Evolutionary conservation across 305 asterid genomes (phyloP).

Genomic region (Fraxinus sp.): DNA sequence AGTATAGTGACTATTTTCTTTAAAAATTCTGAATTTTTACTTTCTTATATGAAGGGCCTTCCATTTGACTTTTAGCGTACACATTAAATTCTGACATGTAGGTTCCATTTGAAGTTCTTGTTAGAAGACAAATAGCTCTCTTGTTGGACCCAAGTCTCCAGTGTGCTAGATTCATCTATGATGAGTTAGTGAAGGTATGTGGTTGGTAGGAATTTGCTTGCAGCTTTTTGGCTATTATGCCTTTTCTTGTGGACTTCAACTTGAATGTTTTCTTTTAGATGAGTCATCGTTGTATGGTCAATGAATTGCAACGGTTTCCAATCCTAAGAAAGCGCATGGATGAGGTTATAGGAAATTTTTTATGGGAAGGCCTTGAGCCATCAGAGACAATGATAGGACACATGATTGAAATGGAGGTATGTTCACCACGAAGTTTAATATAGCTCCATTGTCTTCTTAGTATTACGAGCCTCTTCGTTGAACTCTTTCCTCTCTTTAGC

Average conservation of each 20-base stretch:
- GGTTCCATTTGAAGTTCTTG: slow-evolving; percentile 94
- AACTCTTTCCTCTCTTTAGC: not conserved
- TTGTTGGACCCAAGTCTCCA: slow-evolving; percentile 92
- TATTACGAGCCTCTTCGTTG: not conserved
- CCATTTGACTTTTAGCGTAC: slow-evolving; percentile 19
- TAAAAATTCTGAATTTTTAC: not conserved
- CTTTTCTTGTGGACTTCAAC: slow-evolving; percentile 26
- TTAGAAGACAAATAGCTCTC: slow-evolving; percentile 80
- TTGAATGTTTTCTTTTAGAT: slow-evolving; percentile 43
- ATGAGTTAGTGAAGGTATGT: slow-evolving; percentile 80
- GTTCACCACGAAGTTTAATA: not conserved
- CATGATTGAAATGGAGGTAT: slow-evolving; percentile 96
- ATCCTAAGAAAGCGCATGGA: slow-evolving; percentile 67
- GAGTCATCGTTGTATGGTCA: slow-evolving; percentile 75
- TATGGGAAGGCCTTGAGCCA: slow-evolving; percentile 89
- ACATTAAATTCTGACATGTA: slow-evolving; percentile 30
- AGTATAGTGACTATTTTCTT: slow-evolving; percentile 4
- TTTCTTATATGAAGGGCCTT: slow-evolving; percentile 13
- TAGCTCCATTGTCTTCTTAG: not conserved
- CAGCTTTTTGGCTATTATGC: slow-evolving; percentile 20
- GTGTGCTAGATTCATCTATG: slow-evolving; percentile 84
- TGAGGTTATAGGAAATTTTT: slow-evolving; percentile 64
- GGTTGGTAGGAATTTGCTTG: slow-evolving; percentile 1
- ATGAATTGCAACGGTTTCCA: slow-evolving; percentile 81
- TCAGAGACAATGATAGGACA: slow-evolving; percentile 96